Conservation (phyloP, 2,329 filamentous ascomycete genomes). For the Plectosphaerella cucumerina region DNA sequence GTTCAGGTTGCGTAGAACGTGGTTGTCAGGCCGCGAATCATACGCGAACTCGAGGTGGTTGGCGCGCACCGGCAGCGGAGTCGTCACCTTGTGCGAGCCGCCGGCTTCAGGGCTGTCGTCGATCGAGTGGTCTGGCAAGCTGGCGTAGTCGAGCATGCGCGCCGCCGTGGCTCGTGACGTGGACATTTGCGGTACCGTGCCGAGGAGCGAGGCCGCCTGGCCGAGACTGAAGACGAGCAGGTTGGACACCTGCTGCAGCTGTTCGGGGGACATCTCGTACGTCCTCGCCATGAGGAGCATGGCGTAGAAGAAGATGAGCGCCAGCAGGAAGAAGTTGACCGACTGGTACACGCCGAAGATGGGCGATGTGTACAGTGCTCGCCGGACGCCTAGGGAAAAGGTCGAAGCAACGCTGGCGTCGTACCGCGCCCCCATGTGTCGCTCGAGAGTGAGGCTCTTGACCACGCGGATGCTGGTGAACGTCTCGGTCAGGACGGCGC, state of each 20-base stretch:
- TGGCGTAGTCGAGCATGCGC: slow-evolving; percentile 66
- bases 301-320: slow-evolving; percentile 82
- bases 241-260: slow-evolving; percentile 71
- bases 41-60: slow-evolving; percentile 66
- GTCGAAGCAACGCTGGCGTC: slow-evolving; percentile 42
- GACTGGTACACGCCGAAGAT: slow-evolving; percentile 78
- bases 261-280: slow-evolving; percentile 42
- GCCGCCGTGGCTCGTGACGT: slow-evolving; percentile 68
- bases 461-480: slow-evolving; percentile 78
- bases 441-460: slow-evolving; percentile 68
- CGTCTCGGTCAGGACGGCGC: slow-evolving; percentile 66
- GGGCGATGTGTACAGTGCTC: slow-evolving; percentile 63
- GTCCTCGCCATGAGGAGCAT: slow-evolving; percentile 54
- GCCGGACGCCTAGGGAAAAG: slow-evolving; percentile 58
- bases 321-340: slow-evolving; percentile 66
- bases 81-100: slow-evolving; percentile 12
- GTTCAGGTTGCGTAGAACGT: slow-evolving; percentile 61
- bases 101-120: slow-evolving; percentile 45
- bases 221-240: slow-evolving; percentile 80
- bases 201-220: slow-evolving; percentile 64
- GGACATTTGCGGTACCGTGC: slow-evolving; percentile 76
- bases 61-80: slow-evolving; percentile 41
- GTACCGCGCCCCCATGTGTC: slow-evolving; percentile 65
- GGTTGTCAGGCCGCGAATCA: slow-evolving; percentile 46
- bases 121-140: slow-evolving; percentile 49